Evolutionary conservation across 2,329 filamentous ascomycete genomes (phyloP).

Genomic region (Claviceps digitariae): DNA sequence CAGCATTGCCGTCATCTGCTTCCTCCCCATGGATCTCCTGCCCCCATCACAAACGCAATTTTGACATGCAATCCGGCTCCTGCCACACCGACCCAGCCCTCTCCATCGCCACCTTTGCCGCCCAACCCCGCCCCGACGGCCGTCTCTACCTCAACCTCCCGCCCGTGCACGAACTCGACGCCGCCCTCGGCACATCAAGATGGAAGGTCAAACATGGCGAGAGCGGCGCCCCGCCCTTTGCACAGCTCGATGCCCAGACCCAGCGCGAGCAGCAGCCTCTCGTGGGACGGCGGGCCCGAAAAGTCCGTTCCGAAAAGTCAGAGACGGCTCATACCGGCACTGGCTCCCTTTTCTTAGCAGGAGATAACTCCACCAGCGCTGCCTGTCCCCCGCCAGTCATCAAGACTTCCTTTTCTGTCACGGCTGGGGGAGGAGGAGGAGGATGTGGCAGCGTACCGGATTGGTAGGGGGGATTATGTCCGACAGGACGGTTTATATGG

Average conservation of each 20-base stretch:
- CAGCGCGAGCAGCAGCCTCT: too few relatives aligned
- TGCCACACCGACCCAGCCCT: slow-evolving; percentile 63
- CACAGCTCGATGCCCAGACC: slow-evolving; percentile 34
- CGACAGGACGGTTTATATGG: neutral
- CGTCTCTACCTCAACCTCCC: slow-evolving; percentile 71
- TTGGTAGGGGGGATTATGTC: slow-evolving; percentile 21
- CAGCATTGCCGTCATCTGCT: neutral
- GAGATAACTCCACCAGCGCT: too few relatives aligned
- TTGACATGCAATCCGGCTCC: slow-evolving; percentile 56
- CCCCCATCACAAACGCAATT: slow-evolving; percentile 84
- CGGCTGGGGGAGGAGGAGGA: slow-evolving; percentile 9
- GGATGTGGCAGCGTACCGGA: slow-evolving; percentile 29
- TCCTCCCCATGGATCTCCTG: slow-evolving; percentile 65
- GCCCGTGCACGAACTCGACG: slow-evolving; percentile 67
- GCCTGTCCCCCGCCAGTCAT: too few relatives aligned
- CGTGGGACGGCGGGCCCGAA: slow-evolving; percentile 16
- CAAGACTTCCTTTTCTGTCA: slow-evolving; percentile 16
- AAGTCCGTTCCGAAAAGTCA: slow-evolving; percentile 23
- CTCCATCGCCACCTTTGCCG: slow-evolving; percentile 71
- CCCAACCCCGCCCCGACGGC: slow-evolving; percentile 59
- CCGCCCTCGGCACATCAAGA: slow-evolving; percentile 59
- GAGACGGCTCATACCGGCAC: neutral
- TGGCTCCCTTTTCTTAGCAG: too few relatives aligned
- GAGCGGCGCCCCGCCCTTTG: slow-evolving; percentile 25
- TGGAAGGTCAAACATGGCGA: slow-evolving; percentile 71